A percentile compares a stretch with the other conserved stretches of the same genome.
Conservation (phyloP, 2,329 filamentous ascomycete species). For the Lasiodiplodia citricola region DNA sequence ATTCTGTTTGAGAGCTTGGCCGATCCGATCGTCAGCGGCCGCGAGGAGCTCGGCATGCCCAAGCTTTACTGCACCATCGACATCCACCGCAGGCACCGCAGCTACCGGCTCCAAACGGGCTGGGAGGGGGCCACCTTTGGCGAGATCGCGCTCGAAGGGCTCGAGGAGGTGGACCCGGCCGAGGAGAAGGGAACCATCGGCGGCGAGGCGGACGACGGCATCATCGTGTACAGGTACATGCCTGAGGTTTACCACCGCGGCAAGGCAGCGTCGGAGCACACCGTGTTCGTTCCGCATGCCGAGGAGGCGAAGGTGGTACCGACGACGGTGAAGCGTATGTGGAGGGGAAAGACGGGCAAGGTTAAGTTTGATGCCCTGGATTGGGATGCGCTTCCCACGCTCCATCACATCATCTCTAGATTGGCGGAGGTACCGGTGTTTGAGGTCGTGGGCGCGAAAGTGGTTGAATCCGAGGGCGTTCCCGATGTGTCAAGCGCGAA, state of each 20-base stretch:
- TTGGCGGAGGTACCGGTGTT: conserved; percentile 64
- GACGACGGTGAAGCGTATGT: conserved; percentile 42
- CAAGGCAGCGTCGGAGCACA: conserved; percentile 61
- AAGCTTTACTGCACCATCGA: conserved; percentile 63
- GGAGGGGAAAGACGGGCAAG: conserved; percentile 48
- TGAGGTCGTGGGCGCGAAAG: conserved; percentile 60
- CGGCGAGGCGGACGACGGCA: conserved; percentile 49
- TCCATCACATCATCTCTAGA: conserved; percentile 62
- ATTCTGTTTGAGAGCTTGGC: conserved; percentile 64
- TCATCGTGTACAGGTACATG: conserved; percentile 64
- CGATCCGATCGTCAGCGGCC: conserved; percentile 64
- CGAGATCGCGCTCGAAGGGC: conserved; percentile 36
- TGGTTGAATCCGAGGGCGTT: conserved; percentile 61
- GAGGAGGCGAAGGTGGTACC: conserved; percentile 40
- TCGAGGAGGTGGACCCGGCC: conserved; percentile 30
- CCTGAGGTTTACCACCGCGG: conserved; percentile 58
- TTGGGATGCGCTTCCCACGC: conserved; percentile 63
- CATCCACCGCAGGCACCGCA: conserved; percentile 43
- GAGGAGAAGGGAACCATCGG: conserved; percentile 26
- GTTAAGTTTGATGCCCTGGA: conserved; percentile 57
- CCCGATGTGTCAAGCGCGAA: conserved; percentile 50
- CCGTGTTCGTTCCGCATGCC: conserved; percentile 47
- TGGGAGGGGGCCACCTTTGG: conserved; percentile 46
- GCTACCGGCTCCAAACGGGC: conserved; percentile 47
- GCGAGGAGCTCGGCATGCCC: conserved; percentile 67